Evolutionary conservation across 352 stramenopile species (phyloP).

Genomic region (Globisporangium yorkense): DNA sequence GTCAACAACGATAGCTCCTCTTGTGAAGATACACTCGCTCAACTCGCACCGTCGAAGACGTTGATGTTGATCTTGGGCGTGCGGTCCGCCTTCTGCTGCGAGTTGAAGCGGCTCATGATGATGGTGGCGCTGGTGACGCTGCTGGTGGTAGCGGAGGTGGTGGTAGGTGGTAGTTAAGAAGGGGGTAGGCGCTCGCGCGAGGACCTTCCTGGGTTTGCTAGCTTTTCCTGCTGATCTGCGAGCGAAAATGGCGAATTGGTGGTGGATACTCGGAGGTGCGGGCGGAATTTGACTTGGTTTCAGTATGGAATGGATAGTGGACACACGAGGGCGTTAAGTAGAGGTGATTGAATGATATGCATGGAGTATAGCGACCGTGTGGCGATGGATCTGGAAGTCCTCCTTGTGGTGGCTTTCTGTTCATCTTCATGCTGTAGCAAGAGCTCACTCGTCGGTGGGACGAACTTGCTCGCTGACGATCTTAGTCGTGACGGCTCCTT

Average conservation of each 20-base stretch:
- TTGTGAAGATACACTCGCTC: neutral
- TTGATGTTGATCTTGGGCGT: constrained; percentile 18
- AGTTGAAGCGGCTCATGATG: constrained; percentile 15
- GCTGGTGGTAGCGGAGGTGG: neutral
- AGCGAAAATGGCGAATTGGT: constrained; percentile 1
- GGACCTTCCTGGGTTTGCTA: neutral
- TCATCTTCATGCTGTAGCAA: too few relatives aligned
- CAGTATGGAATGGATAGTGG: neutral
- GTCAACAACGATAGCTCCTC: neutral
- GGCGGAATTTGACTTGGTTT: neutral
- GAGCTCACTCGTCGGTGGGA: too few relatives aligned
- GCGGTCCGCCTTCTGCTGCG: constrained; percentile 12
- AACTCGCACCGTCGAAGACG: constrained; percentile 13
- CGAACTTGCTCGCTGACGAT: too few relatives aligned
- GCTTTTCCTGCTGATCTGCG: constrained; percentile 1
- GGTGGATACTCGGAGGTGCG: neutral
- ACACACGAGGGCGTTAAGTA: neutral
- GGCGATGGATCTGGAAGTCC: too few relatives aligned
- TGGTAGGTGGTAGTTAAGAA: neutral
- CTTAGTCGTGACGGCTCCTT: too few relatives aligned
- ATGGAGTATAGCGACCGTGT: too few relatives aligned
- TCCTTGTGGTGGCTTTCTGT: too few relatives aligned
- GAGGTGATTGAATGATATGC: neutral
- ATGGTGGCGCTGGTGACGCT: neutral
- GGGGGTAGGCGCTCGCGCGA: neutral